A percentile compares a stretch with the other conserved stretches of the same genome.
Evolutionary conservation across 305 asterid genomes (phyloP).

Genomic region (Fraxinus sp.): DNA sequence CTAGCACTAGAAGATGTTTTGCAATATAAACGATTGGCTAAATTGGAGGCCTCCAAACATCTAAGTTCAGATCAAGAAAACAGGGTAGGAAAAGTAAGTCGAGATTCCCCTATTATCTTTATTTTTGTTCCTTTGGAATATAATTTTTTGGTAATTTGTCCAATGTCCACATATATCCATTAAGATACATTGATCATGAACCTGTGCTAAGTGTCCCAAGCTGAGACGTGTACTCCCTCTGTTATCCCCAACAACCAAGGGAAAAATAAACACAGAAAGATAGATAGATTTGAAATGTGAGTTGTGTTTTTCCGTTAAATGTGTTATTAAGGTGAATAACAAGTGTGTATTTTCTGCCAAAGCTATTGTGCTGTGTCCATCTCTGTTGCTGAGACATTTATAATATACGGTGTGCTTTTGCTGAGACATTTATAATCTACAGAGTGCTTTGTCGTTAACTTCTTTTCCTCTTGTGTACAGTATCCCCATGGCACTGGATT

Average conservation of each 20-base stretch:
- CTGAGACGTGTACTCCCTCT: not conserved
- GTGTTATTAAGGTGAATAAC: conserved; percentile 7
- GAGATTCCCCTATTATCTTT: conserved; percentile 20
- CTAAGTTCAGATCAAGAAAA: conserved; percentile 34
- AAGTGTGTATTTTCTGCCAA: conserved; percentile 11
- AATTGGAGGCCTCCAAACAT: conserved; percentile 42
- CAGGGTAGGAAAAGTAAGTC: conserved; percentile 50
- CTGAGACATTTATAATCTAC: not conserved
- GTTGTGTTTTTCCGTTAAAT: not conserved
- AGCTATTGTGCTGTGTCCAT: conserved; percentile 14
- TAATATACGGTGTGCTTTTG: conserved; percentile 9
- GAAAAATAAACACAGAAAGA: not conserved
- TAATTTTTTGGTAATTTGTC: not conserved
- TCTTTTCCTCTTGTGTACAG: conserved; percentile 28
- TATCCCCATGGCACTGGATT: conserved; percentile 22
- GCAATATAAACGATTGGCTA: conserved; percentile 51
- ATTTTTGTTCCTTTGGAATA: conserved; percentile 10
- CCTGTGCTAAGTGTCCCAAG: not conserved
- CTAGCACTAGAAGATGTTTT: conserved; percentile 63
- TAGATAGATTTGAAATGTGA: not conserved
- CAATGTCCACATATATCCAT: not conserved
- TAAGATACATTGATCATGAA: not conserved
- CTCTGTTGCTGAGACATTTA: conserved; percentile 13
- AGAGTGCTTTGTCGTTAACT: conserved; percentile 13
- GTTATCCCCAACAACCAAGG: not conserved